Evolutionary conservation across 2,329 filamentous ascomycete species (phyloP).

Genomic region (Clonostachys rhizophaga): DNA sequence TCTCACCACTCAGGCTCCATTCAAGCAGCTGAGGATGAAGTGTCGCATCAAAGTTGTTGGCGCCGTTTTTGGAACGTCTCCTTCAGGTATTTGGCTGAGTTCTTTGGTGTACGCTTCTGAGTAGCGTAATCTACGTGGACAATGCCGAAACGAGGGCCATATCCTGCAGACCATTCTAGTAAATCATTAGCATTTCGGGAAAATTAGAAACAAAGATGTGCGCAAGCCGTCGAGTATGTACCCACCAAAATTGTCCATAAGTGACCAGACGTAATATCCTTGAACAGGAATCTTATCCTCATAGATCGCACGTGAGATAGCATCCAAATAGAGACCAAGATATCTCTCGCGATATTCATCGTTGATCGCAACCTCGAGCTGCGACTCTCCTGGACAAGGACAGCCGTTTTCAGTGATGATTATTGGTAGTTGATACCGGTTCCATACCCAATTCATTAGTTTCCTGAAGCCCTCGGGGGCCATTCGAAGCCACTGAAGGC

Average conservation of each 20-base stretch:
- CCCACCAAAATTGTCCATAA: slow-evolving; percentile 77
- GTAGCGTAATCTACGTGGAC: slow-evolving; percentile 19
- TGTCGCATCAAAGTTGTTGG: not conserved
- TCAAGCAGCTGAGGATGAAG: too few species aligned
- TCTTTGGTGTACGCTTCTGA: slow-evolving; percentile 15
- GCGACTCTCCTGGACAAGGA: slow-evolving; percentile 76
- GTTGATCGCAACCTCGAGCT: slow-evolving; percentile 64
- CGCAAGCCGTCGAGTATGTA: not conserved
- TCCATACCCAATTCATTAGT: slow-evolving; percentile 11
- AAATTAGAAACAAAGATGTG: not conserved
- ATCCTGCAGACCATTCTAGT: slow-evolving; percentile 9
- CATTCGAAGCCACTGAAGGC: slow-evolving; percentile 4
- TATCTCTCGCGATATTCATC: slow-evolving; percentile 81
- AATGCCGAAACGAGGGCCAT: slow-evolving; percentile 16
- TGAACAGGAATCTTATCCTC: slow-evolving; percentile 74
- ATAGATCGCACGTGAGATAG: slow-evolving; percentile 67
- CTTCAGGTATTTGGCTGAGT: slow-evolving; percentile 7
- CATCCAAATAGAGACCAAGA: slow-evolving; percentile 71
- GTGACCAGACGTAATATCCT: slow-evolving; percentile 81
- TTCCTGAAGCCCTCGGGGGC: slow-evolving; percentile 7
- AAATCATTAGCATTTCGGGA: not conserved
- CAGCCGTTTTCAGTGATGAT: slow-evolving; percentile 90
- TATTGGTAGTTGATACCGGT: slow-evolving; percentile 36
- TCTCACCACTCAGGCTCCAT: too few species aligned
- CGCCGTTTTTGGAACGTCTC: slow-evolving; percentile 8